phyloP scores from a whole-genome alignment of 148 eudicot genomes.

The Talinum fruticosum region DNA sequence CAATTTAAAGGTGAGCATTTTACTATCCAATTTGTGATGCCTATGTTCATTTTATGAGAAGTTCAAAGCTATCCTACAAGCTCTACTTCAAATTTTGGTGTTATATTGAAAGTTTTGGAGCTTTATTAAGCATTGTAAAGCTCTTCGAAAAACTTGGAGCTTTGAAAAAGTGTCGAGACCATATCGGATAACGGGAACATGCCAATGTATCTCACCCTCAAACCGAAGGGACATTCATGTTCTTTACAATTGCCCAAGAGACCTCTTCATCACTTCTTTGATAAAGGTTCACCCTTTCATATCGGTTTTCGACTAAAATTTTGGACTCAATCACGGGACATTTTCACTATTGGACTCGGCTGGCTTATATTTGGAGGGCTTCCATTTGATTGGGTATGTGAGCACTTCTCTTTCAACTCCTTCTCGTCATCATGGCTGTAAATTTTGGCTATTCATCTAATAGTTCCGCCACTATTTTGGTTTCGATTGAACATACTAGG shows the following conservation, averaged over 20 bases:
- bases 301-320: not conserved
- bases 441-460: not conserved
- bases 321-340: constrained; percentile 28
- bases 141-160: no score
- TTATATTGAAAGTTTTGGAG: no score
- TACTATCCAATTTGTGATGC: not conserved
- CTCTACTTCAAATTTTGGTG: no score
- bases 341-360: constrained; percentile 49
- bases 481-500: constrained; percentile 43
- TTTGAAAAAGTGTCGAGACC: no score
- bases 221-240: not conserved
- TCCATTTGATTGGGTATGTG: constrained; percentile 47
- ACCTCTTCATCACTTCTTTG: no score
- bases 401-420: constrained; percentile 1
- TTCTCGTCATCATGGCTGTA: not conserved
- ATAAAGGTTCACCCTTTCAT: not conserved
- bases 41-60: no score
- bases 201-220: not conserved
- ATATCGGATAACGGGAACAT: not conserved
- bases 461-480: not conserved
- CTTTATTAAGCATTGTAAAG: no score
- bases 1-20: constrained; percentile 62
- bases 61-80: no score
- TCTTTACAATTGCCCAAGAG: no score
- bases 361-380: constrained; percentile 60